Evolutionary conservation across 31 red algal species (phyloP), one percentile per base, ranked within the genome.

Genomic region (Endocladia muricata): DNA sequence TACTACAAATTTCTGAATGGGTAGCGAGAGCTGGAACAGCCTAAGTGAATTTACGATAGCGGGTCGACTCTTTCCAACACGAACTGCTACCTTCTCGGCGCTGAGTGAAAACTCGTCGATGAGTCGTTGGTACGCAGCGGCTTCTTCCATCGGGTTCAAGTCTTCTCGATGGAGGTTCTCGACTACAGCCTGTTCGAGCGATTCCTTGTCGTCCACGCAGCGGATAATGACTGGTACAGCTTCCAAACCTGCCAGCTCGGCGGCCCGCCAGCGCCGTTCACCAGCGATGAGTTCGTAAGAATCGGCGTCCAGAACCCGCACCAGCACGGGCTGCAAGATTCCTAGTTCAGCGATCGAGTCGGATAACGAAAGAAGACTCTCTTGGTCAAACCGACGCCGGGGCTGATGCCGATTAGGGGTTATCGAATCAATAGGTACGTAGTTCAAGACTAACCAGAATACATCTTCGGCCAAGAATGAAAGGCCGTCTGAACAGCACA

Each of bases 141-240:
- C 67, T 15, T 52, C 67, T 51, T 71, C 67, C 13, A 71, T 8
- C 30, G 67, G 17, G 51, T 71, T 51, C 9, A 71, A 25, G 17
- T 71, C 36, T 52, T 71, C 9, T 15, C 67, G 67, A 9, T 71
- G 67, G 35, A 71, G 8, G 35, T 71, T 71, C 28, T 71, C 67
- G 39, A 71, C 39, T 15, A 71, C 7, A 11, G 67, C 67, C 67
- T 21, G 8, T 51, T 43, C 67, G 8, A 71, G 28, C 11, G 39
- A 9, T 9, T 42, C 67, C 26, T 42, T 15, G 39, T 71, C 39
- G 39, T 43, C 35, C 11, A 52, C 8, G 26, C 13, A 22, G 11
- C 35, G 13, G 17, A 71, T 29, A 17, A 71, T 52, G 8, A 51
- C 67, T 15, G 67, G 67, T 8, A 71, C 35, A 9, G 13, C 39